These are phyloP conservation scores for Sporothrix brunneoviolacea DNA, from an alignment of 2,329 filamentous ascomycete species.

Conservation along the genomic window DNA sequence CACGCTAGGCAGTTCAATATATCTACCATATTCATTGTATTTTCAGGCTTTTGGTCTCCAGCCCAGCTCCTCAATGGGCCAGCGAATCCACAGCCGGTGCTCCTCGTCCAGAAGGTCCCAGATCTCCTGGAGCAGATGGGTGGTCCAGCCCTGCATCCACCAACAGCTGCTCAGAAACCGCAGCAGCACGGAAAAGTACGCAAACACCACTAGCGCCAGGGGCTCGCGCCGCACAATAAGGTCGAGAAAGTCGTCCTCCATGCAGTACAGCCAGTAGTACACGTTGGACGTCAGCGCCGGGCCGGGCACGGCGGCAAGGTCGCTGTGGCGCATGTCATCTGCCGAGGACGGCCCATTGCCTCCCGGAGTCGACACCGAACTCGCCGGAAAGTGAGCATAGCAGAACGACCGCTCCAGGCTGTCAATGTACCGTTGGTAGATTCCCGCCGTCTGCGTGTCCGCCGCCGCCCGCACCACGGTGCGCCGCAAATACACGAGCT, in stretches of 20 bases:
- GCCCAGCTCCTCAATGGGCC: constrained; percentile 26
- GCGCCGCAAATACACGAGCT: neutral
- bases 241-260: neutral
- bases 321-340: too few species aligned
- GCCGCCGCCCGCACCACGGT: too few species aligned
- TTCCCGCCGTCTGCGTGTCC: too few species aligned
- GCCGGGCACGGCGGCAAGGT: too few species aligned
- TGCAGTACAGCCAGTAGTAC: constrained; percentile 1
- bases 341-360: too few species aligned
- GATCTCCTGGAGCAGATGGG: constrained; percentile 24
- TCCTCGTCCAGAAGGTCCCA: constrained; percentile 22
- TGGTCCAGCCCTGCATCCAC: constrained; percentile 26
- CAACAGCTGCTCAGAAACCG: constrained; percentile 24
- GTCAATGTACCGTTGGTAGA: too few species aligned
- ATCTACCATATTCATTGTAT: too few species aligned
- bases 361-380: too few species aligned
- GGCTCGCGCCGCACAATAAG: neutral
- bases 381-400: too few species aligned
- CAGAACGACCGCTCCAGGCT: too few species aligned
- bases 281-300: too few species aligned
- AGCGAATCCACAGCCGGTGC: constrained; percentile 25
- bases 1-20: too few species aligned
- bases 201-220: constrained; percentile 15
- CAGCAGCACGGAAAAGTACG: constrained; percentile 26
- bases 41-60: constrained; percentile 15